phyloP scores from a whole-genome alignment of 23 red algal genomes.

The Gracilaria domingensis region DNA sequence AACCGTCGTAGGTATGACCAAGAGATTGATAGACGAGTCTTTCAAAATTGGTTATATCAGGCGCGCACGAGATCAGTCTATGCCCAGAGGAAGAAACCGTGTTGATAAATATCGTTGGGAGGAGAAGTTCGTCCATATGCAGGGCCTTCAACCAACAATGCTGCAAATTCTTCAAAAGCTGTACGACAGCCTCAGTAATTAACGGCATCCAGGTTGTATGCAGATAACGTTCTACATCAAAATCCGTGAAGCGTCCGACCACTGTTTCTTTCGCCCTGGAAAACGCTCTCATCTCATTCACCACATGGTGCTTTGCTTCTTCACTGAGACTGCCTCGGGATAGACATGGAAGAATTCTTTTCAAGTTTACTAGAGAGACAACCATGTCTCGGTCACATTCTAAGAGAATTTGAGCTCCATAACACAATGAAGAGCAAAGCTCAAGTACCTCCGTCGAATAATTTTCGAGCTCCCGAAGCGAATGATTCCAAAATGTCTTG shows the following conservation, averaged over 20 bases:
- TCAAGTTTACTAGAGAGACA: background rate
- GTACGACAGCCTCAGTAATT: slow-evolving; percentile 4
- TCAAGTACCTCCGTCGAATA: slow-evolving; percentile 24
- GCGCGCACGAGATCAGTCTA: slow-evolving; percentile 1
- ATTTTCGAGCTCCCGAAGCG: slow-evolving; percentile 9
- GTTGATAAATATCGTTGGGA: slow-evolving; percentile 4
- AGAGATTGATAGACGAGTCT: background rate
- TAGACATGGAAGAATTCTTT: background rate
- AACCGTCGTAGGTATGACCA: background rate
- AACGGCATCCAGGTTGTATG: slow-evolving; percentile 3
- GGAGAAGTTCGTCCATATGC: background rate
- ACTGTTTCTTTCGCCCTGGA: slow-evolving; percentile 3
- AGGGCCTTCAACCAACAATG: slow-evolving; percentile 25
- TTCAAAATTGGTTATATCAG: background rate
- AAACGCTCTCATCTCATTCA: background rate
- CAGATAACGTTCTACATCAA: slow-evolving; percentile 1
- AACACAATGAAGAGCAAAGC: slow-evolving; percentile 25
- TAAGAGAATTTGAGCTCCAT: slow-evolving; percentile 18
- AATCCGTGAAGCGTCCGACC: background rate
- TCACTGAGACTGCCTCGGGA: background rate
- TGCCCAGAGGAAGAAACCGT: slow-evolving; percentile 14
- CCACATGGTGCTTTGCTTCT: background rate
- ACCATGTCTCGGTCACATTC: slow-evolving; percentile 37
- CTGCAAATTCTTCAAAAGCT: background rate
- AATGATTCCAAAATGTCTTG: slow-evolving; percentile 12